Conservation (phyloP, 2,329 filamentous ascomycete species). For the Ophioceras dolichostomum region DNA sequence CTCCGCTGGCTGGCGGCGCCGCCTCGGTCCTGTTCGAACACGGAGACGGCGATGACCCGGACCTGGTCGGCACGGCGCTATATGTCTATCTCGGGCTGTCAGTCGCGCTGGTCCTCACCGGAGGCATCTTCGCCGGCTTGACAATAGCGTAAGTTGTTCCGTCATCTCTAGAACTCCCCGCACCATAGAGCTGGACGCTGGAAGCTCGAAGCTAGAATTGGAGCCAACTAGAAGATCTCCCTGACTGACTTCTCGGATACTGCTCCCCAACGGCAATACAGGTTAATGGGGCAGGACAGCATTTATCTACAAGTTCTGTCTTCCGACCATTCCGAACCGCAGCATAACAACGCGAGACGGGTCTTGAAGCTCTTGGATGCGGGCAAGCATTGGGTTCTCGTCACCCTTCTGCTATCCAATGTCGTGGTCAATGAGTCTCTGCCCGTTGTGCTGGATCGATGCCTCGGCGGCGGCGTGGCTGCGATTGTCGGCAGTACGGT, state of each 20-base stretch:
- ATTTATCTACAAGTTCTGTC: slow-evolving; percentile 95
- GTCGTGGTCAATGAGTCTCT: slow-evolving; percentile 97
- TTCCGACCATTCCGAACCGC: slow-evolving; percentile 70
- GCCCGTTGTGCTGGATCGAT: slow-evolving; percentile 88
- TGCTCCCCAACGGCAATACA: slow-evolving; percentile 10
- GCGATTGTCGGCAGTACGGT: slow-evolving; percentile 89
- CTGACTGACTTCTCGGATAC: background rate
- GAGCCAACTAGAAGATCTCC: background rate
- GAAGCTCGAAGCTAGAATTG: background rate
- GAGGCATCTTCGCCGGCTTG: slow-evolving; percentile 87
- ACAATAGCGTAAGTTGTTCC: slow-evolving; percentile 62
- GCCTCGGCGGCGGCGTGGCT: slow-evolving; percentile 86
- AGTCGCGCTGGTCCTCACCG: slow-evolving; percentile 68
- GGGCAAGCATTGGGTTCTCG: slow-evolving; percentile 97
- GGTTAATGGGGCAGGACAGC: slow-evolving; percentile 66
- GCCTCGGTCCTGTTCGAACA: slow-evolving; percentile 16
- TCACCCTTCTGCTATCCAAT: slow-evolving; percentile 86
- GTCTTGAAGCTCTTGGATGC: slow-evolving; percentile 70
- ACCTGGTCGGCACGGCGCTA: slow-evolving; percentile 49
- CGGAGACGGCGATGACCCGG: slow-evolving; percentile 30
- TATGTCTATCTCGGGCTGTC: slow-evolving; percentile 77
- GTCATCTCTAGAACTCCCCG: background rate
- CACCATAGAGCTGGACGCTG: background rate
- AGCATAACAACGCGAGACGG: slow-evolving; percentile 71
- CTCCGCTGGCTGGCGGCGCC: slow-evolving; percentile 24